Evolutionary conservation across 257 asterid species (phyloP).

Genomic region (Asclepias syriaca): DNA sequence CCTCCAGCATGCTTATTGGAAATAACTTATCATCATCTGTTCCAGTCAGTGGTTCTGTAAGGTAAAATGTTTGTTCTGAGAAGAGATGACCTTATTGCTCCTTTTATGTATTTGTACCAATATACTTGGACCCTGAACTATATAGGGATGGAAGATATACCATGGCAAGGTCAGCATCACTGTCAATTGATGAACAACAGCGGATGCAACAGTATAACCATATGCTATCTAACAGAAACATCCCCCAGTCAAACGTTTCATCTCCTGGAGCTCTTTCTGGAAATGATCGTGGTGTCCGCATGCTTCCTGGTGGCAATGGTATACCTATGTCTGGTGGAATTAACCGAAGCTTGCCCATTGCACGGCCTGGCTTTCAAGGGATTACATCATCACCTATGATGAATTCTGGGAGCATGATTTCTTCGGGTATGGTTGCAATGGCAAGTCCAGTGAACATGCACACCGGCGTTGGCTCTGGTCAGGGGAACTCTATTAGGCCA

Average conservation of each 20-base stretch:
- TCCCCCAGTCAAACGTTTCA: constrained; percentile 48
- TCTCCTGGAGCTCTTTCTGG: constrained; percentile 64
- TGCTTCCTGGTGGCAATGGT: constrained; percentile 61
- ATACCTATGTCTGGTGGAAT: constrained; percentile 50
- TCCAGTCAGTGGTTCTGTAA: constrained; percentile 51
- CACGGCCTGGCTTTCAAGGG: constrained; percentile 76
- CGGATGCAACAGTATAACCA: constrained; percentile 72
- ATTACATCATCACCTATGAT: constrained; percentile 54
- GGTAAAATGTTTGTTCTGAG: constrained; percentile 43
- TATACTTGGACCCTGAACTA: constrained; percentile 15
- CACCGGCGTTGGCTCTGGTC: constrained; percentile 61
- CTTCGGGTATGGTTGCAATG: constrained; percentile 58
- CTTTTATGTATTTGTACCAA: constrained; percentile 7
- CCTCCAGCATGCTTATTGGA: constrained; percentile 57
- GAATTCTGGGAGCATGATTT: constrained; percentile 55
- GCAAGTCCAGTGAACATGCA: constrained; percentile 51
- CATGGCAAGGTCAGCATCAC: constrained; percentile 57
- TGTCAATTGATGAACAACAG: constrained; percentile 66
- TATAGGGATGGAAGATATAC: constrained; percentile 68
- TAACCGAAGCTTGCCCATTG: constrained; percentile 60
- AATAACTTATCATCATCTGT: constrained; percentile 56
- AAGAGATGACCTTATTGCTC: constrained; percentile 5
- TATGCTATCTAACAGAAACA: constrained; percentile 58
- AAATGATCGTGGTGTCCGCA: constrained; percentile 63
- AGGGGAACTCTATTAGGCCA: constrained; percentile 63